phyloP scores from a whole-genome alignment of 805 yeast species.

The Yamadazyma kitorensis region DNA sequence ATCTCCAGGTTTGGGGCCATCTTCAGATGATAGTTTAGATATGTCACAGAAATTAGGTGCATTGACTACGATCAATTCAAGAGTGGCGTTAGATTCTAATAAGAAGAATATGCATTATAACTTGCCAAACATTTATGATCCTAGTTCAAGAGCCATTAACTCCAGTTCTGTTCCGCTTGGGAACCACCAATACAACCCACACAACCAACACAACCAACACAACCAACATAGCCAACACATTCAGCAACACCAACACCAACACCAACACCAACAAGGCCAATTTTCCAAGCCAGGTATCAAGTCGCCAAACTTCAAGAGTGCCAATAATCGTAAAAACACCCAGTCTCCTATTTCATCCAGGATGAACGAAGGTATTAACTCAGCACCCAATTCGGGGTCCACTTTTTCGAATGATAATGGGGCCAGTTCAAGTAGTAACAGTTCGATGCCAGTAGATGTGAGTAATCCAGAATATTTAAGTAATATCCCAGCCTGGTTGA shows the following conservation, averaged over 20 bases:
- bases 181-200: constrained; percentile 14
- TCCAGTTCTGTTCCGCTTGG: constrained; percentile 36
- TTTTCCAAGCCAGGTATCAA: constrained; percentile 12
- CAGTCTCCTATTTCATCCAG: constrained; percentile 11
- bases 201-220: constrained; percentile 1
- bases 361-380: constrained; percentile 1
- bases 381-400: not conserved
- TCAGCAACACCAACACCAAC: constrained; percentile 14
- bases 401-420: not conserved
- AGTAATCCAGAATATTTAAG: constrained; percentile 48
- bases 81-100: constrained; percentile 47
- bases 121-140: constrained; percentile 21
- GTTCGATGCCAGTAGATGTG: constrained; percentile 43
- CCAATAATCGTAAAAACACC: constrained; percentile 8
- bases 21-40: constrained; percentile 21
- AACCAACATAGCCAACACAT: constrained; percentile 9
- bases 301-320: constrained; percentile 13
- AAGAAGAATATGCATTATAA: constrained; percentile 24
- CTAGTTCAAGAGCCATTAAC: constrained; percentile 33
- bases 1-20: constrained; percentile 16
- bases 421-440: constrained; percentile 10
- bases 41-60: constrained; percentile 57
- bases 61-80: constrained; percentile 57
- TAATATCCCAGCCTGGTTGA: constrained; percentile 91
- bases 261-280: constrained; percentile 5